Percentiles rank a stretch among this genome's conserved stretches.
Conservation (phyloP, 495 filamentous ascomycete genomes). For the Aspergillus nidulans region DNA sequence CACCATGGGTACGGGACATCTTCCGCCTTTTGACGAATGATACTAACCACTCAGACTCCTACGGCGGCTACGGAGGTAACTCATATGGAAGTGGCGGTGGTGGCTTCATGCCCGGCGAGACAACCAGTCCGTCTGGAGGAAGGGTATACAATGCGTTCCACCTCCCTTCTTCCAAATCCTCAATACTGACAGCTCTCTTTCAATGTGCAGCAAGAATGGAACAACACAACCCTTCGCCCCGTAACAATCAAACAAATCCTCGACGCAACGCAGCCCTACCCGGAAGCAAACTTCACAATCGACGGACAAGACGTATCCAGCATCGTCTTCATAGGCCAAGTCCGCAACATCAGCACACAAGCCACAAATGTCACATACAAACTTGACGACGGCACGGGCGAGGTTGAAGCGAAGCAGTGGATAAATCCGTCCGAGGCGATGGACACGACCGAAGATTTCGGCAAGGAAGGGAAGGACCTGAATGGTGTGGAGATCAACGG, state of each 20-base stretch:
- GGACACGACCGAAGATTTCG: constrained; percentile 32
- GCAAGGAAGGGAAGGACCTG: constrained; percentile 32
- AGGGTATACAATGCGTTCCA: constrained; percentile 33
- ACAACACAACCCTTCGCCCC: constrained; percentile 76
- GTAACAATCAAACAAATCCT: constrained; percentile 92
- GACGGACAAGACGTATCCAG: constrained; percentile 60
- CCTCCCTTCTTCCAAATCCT: not conserved
- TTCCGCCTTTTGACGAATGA: not conserved
- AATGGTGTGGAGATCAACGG: constrained; percentile 57
- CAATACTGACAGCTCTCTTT: not conserved
- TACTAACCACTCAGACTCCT: constrained; percentile 22
- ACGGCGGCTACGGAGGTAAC: constrained; percentile 45
- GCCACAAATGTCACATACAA: constrained; percentile 87
- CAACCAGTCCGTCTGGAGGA: constrained; percentile 43
- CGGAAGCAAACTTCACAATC: constrained; percentile 70
- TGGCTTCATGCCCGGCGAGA: constrained; percentile 59
- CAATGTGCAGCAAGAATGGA: constrained; percentile 30
- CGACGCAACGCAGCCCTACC: constrained; percentile 69
- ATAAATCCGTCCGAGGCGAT: constrained; percentile 57
- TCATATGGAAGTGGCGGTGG: constrained; percentile 59
- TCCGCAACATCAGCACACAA: constrained; percentile 80
- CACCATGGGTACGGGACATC: constrained; percentile 27
- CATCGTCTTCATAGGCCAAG: constrained; percentile 83
- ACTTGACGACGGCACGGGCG: constrained; percentile 91
- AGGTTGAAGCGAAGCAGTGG: constrained; percentile 92